These are phyloP conservation scores for Arabis hirsuta DNA, from an alignment of 345 rosid species.

Conservation along the genomic window DNA sequence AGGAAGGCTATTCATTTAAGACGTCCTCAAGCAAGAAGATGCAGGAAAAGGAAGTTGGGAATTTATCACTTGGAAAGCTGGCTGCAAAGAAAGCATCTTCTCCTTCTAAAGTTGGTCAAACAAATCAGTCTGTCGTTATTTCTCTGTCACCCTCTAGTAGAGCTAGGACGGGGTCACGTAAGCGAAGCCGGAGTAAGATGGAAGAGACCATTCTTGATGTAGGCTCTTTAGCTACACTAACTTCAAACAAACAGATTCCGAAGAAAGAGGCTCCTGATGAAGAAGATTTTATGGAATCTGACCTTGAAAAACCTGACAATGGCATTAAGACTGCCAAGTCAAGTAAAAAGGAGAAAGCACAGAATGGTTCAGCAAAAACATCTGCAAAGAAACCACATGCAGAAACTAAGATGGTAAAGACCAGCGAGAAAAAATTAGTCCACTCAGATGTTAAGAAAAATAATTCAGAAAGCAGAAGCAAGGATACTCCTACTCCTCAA, in stretches of 20 bases:
- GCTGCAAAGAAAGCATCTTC: slow-evolving; percentile 47
- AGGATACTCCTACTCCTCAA: slow-evolving; percentile 29
- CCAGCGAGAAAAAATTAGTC: slow-evolving; percentile 22
- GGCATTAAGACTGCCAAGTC: slow-evolving; percentile 41
- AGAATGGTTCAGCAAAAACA: slow-evolving; percentile 36
- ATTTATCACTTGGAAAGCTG: slow-evolving; percentile 37
- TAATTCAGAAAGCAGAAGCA: slow-evolving; percentile 33
- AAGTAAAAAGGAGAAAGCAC: slow-evolving; percentile 34
- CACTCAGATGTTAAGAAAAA: slow-evolving; percentile 32
- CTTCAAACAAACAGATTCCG: slow-evolving; percentile 30
- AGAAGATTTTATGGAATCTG: slow-evolving; percentile 37
- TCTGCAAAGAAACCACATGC: slow-evolving; percentile 35
- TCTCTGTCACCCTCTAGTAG: slow-evolving; percentile 31
- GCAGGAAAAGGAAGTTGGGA: slow-evolving; percentile 40
- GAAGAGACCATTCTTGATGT: slow-evolving; percentile 41
- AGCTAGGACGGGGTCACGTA: slow-evolving; percentile 36
- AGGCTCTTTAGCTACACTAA: slow-evolving; percentile 35
- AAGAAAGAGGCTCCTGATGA: slow-evolving; percentile 39
- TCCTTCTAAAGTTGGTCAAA: slow-evolving; percentile 39
- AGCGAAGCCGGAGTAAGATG: slow-evolving; percentile 47
- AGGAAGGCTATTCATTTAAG: slow-evolving; percentile 56
- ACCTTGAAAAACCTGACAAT: slow-evolving; percentile 34
- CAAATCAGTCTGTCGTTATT: slow-evolving; percentile 40
- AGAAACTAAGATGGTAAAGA: slow-evolving; percentile 34
- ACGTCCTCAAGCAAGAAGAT: slow-evolving; percentile 40